phyloP scores from a whole-genome alignment of 495 filamentous ascomycete genomes.

The Letharia lupina region DNA sequence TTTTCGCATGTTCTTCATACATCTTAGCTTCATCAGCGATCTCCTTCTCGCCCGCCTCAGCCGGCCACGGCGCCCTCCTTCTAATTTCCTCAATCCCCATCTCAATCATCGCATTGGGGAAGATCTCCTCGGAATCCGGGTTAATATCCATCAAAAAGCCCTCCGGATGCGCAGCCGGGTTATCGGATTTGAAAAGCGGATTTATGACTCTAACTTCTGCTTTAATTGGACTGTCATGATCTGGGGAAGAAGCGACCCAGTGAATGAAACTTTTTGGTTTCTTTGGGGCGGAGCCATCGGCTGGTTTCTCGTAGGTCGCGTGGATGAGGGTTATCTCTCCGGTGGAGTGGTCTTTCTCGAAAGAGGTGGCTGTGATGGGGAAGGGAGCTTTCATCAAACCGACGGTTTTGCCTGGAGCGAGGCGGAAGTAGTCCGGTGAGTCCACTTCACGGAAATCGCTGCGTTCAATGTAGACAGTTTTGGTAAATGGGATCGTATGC shows the following conservation, averaged over 20 bases:
- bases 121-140: conserved; percentile 72
- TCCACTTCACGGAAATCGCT: conserved; percentile 85
- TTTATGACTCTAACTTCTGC: conserved; percentile 79
- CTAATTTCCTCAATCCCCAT: conserved; percentile 73
- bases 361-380: conserved; percentile 72
- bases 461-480: conserved; percentile 84
- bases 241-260: conserved; percentile 62
- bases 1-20: neutral
- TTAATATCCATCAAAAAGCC: conserved; percentile 82
- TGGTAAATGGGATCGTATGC: conserved; percentile 66
- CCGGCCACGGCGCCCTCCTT: conserved; percentile 72
- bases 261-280: conserved; percentile 90
- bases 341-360: conserved; percentile 58
- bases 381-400: conserved; percentile 77
- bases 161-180: conserved; percentile 58
- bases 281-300: conserved; percentile 44
- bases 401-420: conserved; percentile 83
- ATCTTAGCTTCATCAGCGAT: conserved; percentile 1
- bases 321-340: conserved; percentile 63
- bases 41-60: conserved; percentile 30
- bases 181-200: conserved; percentile 75
- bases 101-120: conserved; percentile 72
- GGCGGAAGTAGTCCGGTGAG: conserved; percentile 81
- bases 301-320: conserved; percentile 49
- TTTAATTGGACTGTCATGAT: conserved; percentile 55